A percentile compares a stretch with the other conserved stretches of the same genome.
These are phyloP conservation scores for Cylindrotheca closterium DNA, from an alignment of 108 stramenopile genomes.

Conservation along the genomic window DNA sequence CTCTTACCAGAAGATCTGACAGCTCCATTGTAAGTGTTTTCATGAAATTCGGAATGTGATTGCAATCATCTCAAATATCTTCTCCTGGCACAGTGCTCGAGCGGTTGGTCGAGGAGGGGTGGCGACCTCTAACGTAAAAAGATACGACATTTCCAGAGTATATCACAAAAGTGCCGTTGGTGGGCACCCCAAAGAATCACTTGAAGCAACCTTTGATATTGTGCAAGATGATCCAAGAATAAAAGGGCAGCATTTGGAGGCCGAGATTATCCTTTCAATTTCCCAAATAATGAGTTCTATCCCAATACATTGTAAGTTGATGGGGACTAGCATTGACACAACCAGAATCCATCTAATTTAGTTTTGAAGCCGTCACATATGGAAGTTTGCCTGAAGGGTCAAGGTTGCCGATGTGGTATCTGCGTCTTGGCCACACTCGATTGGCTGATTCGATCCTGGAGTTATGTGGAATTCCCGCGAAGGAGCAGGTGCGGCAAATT, in stretches of 20 bases:
- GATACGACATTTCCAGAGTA: constrained; percentile 67
- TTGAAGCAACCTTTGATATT: constrained; percentile 86
- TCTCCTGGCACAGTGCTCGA: constrained; percentile 34
- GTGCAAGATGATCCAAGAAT: constrained; percentile 52
- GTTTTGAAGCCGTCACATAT: neutral
- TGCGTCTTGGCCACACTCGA: constrained; percentile 63
- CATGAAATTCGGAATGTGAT: neutral
- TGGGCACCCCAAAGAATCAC: constrained; percentile 70
- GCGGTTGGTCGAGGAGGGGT: constrained; percentile 68
- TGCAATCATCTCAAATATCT: neutral
- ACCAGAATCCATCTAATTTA: neutral
- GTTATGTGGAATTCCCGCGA: constrained; percentile 61
- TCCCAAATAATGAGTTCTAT: constrained; percentile 51
- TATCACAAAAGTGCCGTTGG: constrained; percentile 69
- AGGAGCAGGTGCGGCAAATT: constrained; percentile 39
- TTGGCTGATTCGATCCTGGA: constrained; percentile 75
- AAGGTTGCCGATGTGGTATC: constrained; percentile 65
- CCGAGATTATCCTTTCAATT: constrained; percentile 62
- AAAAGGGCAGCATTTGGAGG: constrained; percentile 44
- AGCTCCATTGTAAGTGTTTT: constrained; percentile 38
- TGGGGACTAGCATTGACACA: neutral
- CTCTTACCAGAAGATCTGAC: constrained; percentile 69
- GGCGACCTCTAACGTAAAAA: constrained; percentile 61
- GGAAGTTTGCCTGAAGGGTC: constrained; percentile 25
- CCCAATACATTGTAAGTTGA: constrained; percentile 18